Evolutionary conservation across 768 basidiomycete species (phyloP).

Genomic region (Mycena galopus): DNA sequence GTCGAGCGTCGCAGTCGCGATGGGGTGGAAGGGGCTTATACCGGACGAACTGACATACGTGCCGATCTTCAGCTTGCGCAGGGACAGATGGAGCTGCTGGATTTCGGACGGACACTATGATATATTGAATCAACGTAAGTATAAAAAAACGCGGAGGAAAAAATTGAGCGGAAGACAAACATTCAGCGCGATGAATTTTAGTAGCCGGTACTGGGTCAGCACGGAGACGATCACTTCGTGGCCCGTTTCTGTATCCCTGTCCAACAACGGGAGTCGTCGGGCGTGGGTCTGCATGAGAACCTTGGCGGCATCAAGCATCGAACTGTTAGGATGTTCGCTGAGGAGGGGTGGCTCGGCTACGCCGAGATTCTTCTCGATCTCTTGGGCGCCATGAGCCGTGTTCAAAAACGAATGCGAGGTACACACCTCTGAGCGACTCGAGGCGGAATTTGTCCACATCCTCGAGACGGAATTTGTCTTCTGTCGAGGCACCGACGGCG

Average conservation of each 20-base stretch:
- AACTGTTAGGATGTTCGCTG: conserved; percentile 87
- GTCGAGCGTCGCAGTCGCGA: conserved; percentile 90
- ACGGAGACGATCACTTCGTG: conserved; percentile 97
- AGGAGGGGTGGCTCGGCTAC: conserved; percentile 94
- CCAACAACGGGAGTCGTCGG: conserved; percentile 92
- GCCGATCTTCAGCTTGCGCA: conserved; percentile 92
- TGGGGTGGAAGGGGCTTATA: conserved; percentile 86
- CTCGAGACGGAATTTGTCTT: too few relatives aligned
- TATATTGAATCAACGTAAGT: conserved; percentile 8
- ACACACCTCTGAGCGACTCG: conserved; percentile 87
- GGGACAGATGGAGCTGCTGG: conserved; percentile 80
- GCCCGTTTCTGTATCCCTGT: conserved; percentile 92
- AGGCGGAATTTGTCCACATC: conserved; percentile 95
- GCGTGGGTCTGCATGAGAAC: conserved; percentile 96
- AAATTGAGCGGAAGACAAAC: conserved; percentile 63
- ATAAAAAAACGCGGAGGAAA: conserved; percentile 27
- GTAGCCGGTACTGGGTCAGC: conserved; percentile 95
- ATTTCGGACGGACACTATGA: conserved; percentile 91
- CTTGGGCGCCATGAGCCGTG: conserved; percentile 55
- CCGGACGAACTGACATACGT: conserved; percentile 83
- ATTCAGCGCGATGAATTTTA: conserved; percentile 99
- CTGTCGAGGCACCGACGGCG: conserved; percentile 75
- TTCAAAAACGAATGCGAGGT: conserved; percentile 18
- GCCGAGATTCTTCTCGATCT: conserved; percentile 92
- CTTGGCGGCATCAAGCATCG: conserved; percentile 91